Evolutionary conservation across 179 eudicot genomes (phyloP).

Genomic region (Pouteria campechiana): DNA sequence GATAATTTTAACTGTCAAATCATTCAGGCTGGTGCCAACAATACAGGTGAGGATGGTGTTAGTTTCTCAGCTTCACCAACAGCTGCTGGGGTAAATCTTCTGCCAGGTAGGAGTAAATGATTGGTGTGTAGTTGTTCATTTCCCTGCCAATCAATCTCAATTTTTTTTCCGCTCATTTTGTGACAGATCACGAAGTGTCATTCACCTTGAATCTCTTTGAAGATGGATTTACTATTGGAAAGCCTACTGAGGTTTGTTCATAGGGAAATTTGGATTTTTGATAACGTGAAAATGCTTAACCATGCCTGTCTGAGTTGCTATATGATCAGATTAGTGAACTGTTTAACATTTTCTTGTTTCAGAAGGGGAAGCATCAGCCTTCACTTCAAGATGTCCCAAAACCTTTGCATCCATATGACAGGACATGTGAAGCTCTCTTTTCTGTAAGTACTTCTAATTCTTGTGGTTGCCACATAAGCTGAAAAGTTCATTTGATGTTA

Average conservation of each 20-base stretch:
- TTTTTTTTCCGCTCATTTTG: conserved; percentile 2
- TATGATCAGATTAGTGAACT: too few species aligned
- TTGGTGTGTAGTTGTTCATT: not conserved
- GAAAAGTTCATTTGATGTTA: too few species aligned
- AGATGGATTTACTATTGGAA: conserved; percentile 76
- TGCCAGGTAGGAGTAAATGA: not conserved
- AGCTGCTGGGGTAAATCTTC: conserved; percentile 8
- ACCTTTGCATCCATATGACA: conserved; percentile 73
- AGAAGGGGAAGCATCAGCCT: conserved; percentile 38
- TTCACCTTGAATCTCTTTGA: conserved; percentile 63
- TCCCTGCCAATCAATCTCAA: not conserved
- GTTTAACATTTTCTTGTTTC: conserved; percentile 6
- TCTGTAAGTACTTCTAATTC: conserved; percentile 46
- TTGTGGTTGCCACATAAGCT: too few species aligned
- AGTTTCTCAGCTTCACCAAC: conserved; percentile 28
- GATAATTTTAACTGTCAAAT: conserved; percentile 2
- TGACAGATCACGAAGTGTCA: conserved; percentile 74
- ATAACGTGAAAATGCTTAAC: not conserved
- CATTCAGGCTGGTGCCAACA: conserved; percentile 23
- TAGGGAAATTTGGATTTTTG: not conserved
- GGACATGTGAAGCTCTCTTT: conserved; percentile 70
- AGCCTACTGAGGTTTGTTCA: conserved; percentile 61
- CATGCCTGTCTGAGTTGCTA: too few species aligned
- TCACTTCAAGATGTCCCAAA: conserved; percentile 48
- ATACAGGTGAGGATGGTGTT: conserved; percentile 26